A percentile compares a stretch with the other conserved stretches of the same genome.
Evolutionary conservation across 306 rosid species (phyloP).

Genomic region (Glycine latifolia): DNA sequence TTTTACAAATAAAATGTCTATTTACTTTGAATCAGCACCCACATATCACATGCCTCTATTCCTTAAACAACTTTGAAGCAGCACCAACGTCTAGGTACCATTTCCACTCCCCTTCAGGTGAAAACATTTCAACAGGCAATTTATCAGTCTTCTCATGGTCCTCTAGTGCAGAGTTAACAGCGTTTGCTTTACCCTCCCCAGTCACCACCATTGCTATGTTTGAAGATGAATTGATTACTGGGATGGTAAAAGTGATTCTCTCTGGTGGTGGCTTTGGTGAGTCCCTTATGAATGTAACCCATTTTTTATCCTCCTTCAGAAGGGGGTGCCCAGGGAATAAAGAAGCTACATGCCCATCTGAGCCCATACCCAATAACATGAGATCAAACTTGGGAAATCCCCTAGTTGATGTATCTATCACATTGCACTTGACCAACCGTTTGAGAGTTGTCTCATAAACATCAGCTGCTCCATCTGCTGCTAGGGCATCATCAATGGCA

Average conservation of each 20-base stretch:
- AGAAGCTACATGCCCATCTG: slow-evolving; percentile 90
- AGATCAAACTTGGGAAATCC: slow-evolving; percentile 86
- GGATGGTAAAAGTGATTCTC: slow-evolving; percentile 78
- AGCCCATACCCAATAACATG: slow-evolving; percentile 82
- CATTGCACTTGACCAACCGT: slow-evolving; percentile 53
- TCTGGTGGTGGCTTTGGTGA: slow-evolving; percentile 84
- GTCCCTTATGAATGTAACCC: slow-evolving; percentile 74
- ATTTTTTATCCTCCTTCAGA: slow-evolving; percentile 61
- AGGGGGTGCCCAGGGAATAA: slow-evolving; percentile 77
- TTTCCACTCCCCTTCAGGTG: slow-evolving; percentile 69
- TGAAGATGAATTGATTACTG: slow-evolving; percentile 75
- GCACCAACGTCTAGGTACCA: slow-evolving; percentile 87
- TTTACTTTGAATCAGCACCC: neutral
- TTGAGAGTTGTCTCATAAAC: slow-evolving; percentile 72
- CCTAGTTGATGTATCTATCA: slow-evolving; percentile 54
- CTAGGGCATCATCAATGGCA: slow-evolving; percentile 70
- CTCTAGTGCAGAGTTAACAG: slow-evolving; percentile 63
- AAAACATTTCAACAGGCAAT: slow-evolving; percentile 69
- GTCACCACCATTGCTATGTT: slow-evolving; percentile 71
- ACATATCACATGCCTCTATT: slow-evolving; percentile 2
- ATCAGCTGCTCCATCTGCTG: slow-evolving; percentile 86
- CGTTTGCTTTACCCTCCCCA: slow-evolving; percentile 68
- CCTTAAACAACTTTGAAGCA: slow-evolving; percentile 69
- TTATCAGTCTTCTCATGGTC: slow-evolving; percentile 46
- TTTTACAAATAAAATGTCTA: neutral